Conservation (phyloP, 1,284 basidiomycete species). For the Ustilago cynodontis region DNA sequence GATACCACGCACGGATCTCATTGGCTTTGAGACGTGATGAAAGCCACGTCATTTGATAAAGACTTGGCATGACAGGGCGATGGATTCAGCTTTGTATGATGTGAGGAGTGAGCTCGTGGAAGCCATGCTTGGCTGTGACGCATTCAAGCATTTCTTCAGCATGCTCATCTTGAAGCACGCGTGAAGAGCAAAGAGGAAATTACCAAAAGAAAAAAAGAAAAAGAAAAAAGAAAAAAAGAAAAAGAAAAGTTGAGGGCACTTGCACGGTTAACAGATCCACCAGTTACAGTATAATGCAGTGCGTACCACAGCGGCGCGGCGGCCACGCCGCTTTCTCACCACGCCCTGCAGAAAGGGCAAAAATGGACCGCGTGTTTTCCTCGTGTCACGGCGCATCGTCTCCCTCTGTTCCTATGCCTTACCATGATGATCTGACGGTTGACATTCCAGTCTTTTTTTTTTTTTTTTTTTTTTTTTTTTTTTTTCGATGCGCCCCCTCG, state of each 20-base stretch:
- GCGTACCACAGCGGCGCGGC: background rate
- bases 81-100: no score
- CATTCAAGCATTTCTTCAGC: background rate
- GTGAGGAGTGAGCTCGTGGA: slow-evolving; percentile 19
- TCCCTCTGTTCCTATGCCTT: background rate
- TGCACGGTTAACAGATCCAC: background rate
- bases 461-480: no score
- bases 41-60: no score
- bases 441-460: background rate
- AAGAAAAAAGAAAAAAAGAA: background rate
- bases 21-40: no score
- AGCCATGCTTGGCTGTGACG: slow-evolving; percentile 19
- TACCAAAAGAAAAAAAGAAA: background rate
- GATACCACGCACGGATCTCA: background rate
- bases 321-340: background rate
- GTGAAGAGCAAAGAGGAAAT: background rate
- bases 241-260: background rate
- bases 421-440: no score
- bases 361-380: slow-evolving; percentile 3
- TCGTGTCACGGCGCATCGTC: background rate
- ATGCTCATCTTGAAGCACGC: background rate
- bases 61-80: background rate
- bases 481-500: background rate
- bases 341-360: background rate
- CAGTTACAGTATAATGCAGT: no score